Evolutionary conservation across 768 basidiomycete species (phyloP), one percentile per base, ranked within the genome.

Genomic region (Tulasnella sp.): DNA sequence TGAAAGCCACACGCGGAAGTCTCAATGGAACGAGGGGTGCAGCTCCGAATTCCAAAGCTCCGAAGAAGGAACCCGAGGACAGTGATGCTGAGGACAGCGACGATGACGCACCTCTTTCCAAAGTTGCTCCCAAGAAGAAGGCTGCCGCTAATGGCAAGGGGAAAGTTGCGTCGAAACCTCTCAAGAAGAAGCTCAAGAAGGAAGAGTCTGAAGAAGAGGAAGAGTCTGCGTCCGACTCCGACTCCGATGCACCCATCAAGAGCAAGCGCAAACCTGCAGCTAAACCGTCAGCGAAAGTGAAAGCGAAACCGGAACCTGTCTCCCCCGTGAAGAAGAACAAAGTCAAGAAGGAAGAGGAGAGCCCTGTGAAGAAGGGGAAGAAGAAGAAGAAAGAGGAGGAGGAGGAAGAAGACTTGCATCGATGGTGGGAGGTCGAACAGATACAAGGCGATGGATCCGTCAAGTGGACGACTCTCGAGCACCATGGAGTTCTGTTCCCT

Each of bases 401-500:
- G 73, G 91, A 94, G 44, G 85, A 87, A 70, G 90, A 89, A 71
- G 88, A 87, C 72, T 84, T 88, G 64, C 94, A 87, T 80, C 86
- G 86, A 74, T 95, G 93, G 92, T 97, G 95, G 96, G 91, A 94
- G 77, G 80, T 83, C 73, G 82, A 86, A 76, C 85, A 90, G 75
- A 84, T 83, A 36, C 86, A 90, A 72, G 88, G 87, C 69, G 92
- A 94, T 77, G 91, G 87, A 12, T 84, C 87, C 42, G 83, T 87
- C 72, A 97, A 98, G 80, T 99, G 97, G 97, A 86, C 87, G 74
- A 97, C 94, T n/a, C 85, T 99, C 67, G 90, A 94, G 77, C 97
- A 99, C 81, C 88, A 86, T 75, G 97, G 95, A 66, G 95, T 99
- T 42, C 85, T 95, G 75, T 99, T 99, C 81, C 97, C 97, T 74